Percentiles rank a stretch among this genome's conserved stretches.
Evolutionary conservation across 2,329 filamentous ascomycete genomes (phyloP).

Genomic region (Trichoderma sp.): DNA sequence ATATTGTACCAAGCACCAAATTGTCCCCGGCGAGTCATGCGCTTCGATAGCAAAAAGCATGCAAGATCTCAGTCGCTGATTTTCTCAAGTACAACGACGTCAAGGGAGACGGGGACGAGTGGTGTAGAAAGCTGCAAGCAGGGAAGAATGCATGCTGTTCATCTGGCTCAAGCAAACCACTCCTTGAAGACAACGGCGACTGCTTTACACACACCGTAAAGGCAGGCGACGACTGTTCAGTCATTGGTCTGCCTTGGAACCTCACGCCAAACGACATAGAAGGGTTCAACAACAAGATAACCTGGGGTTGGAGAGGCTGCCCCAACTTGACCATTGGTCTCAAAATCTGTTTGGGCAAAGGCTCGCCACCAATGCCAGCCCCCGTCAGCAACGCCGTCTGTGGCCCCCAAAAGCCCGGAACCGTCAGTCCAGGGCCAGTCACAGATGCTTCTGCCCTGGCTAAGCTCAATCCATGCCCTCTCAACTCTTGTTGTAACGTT

Average conservation of each 20-base stretch:
- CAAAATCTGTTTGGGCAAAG: slow-evolving; percentile 27
- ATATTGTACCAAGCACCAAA: background rate
- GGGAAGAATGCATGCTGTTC: slow-evolving; percentile 40
- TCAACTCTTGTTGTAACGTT: slow-evolving; percentile 34
- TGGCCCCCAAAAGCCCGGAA: slow-evolving; percentile 27
- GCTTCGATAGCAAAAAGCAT: background rate
- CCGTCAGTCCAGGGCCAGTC: slow-evolving; percentile 20
- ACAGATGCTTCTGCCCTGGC: slow-evolving; percentile 21
- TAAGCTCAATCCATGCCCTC: slow-evolving; percentile 31
- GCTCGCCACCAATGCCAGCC: slow-evolving; percentile 26
- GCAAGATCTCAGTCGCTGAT: background rate
- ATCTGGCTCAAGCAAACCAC: slow-evolving; percentile 34
- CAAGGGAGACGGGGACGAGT: slow-evolving; percentile 13
- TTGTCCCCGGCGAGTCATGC: background rate
- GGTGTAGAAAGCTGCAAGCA: slow-evolving; percentile 35
- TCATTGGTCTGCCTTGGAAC: slow-evolving; percentile 28
- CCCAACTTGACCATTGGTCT: slow-evolving; percentile 16
- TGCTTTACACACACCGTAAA: slow-evolving; percentile 36
- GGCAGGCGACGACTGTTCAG: slow-evolving; percentile 34
- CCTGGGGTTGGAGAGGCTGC: slow-evolving; percentile 29
- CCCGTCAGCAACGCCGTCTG: slow-evolving; percentile 25
- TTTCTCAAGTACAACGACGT: slow-evolving; percentile 39
- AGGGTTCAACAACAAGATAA: slow-evolving; percentile 29
- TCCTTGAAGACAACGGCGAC: slow-evolving; percentile 36
- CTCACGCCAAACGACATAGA: slow-evolving; percentile 18